These are phyloP conservation scores for Paramecium tetraurelia DNA, from an alignment of 73 alveolate genomes.

Conservation along the genomic window DNA sequence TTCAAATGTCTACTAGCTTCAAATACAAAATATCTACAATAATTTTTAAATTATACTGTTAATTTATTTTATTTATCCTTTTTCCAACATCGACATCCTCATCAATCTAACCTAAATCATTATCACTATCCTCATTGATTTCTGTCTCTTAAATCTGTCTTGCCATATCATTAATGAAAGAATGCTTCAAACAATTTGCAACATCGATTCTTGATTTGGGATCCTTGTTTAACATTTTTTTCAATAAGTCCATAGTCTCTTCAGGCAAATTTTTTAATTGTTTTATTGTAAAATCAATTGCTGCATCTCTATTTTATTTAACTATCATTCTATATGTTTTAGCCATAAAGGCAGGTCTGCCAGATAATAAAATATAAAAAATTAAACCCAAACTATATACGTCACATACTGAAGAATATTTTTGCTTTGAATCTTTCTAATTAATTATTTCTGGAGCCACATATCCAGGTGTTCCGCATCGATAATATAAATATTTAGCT, in stretches of 20 bases:
- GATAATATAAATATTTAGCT: not conserved
- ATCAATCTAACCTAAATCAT: not conserved
- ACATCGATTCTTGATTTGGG: slow-evolving; percentile 32
- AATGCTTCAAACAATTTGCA: slow-evolving; percentile 30
- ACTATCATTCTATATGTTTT: not conserved
- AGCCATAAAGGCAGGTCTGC: not conserved
- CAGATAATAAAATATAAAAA: not conserved
- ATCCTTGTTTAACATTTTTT: slow-evolving; percentile 53
- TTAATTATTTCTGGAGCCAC: slow-evolving; percentile 63
- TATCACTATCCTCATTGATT: not conserved
- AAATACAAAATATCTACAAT: not conserved
- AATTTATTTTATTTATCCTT: not conserved
- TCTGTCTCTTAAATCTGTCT: not conserved
- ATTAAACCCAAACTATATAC: slow-evolving; percentile 7
- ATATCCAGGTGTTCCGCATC: slow-evolving; percentile 66
- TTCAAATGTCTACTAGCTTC: not conserved
- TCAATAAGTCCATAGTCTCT: slow-evolving; percentile 9
- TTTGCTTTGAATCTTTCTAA: not conserved
- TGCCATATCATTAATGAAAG: not conserved
- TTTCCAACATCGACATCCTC: not conserved
- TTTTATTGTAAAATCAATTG: not conserved
- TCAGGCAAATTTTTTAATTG: not conserved
- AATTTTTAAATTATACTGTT: not conserved
- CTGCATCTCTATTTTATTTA: not conserved
- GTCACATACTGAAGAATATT: not conserved